phyloP scores from a whole-genome alignment of 495 filamentous ascomycete species.

The Aspergillus hancockii region DNA sequence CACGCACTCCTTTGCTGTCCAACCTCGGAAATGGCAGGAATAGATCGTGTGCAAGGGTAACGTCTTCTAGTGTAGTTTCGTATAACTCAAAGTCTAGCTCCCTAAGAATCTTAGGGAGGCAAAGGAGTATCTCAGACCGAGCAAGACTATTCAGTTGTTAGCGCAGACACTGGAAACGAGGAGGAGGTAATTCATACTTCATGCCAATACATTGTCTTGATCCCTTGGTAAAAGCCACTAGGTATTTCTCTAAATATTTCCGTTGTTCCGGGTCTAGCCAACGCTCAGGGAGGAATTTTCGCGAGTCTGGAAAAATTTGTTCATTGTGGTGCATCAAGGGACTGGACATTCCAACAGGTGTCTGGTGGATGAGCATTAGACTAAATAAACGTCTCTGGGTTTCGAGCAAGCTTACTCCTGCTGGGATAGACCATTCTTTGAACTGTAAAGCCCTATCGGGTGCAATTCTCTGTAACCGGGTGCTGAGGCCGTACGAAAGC shows the following conservation, averaged over 20 bases:
- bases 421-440: constrained; percentile 47
- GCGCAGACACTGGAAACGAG: constrained; percentile 2
- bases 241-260: constrained; percentile 42
- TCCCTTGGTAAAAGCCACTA: constrained; percentile 52
- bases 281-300: constrained; percentile 44
- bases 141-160: constrained; percentile 4
- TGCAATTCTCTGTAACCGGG: constrained; percentile 35
- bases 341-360: constrained; percentile 45
- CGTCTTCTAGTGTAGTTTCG: constrained; percentile 15
- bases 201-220: constrained; percentile 52
- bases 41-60: constrained; percentile 13
- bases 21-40: constrained; percentile 13
- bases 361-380: constrained; percentile 16
- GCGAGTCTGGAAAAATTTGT: constrained; percentile 41
- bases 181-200: constrained; percentile 23
- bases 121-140: constrained; percentile 13
- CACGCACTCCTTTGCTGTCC: constrained; percentile 16
- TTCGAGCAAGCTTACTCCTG: constrained; percentile 28
- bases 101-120: constrained; percentile 9
- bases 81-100: constrained; percentile 12
- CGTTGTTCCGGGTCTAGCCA: constrained; percentile 37
- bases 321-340: constrained; percentile 42
- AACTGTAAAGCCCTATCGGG: constrained; percentile 38
- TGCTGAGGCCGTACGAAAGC: constrained; percentile 32
- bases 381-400: not conserved